phyloP scores from a whole-genome alignment of 2,329 filamentous ascomycete genomes.

The Paracoccidioides lutzii region DNA sequence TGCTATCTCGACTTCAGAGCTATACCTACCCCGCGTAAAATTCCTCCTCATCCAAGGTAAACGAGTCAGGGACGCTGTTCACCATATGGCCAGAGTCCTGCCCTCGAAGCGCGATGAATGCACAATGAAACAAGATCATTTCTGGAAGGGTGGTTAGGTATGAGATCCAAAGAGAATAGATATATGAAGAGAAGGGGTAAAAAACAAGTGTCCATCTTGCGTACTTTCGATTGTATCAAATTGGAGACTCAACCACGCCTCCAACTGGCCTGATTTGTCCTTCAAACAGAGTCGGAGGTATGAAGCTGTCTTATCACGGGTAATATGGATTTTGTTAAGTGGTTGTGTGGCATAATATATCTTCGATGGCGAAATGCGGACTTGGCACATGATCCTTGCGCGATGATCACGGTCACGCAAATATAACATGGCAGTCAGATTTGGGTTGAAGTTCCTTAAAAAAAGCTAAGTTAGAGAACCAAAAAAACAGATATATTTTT shows the following conservation, averaged over 20 bases:
- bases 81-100: conserved; percentile 37
- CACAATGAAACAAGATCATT: conserved; percentile 46
- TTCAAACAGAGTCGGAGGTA: conserved; percentile 29
- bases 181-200: neutral
- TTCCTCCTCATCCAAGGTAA: conserved; percentile 36
- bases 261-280: conserved; percentile 24
- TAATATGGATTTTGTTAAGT: conserved; percentile 33
- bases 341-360: conserved; percentile 38
- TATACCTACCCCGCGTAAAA: conserved; percentile 37
- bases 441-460: conserved; percentile 33
- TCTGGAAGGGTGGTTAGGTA: conserved; percentile 20
- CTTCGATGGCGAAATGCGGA: conserved; percentile 29
- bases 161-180: neutral
- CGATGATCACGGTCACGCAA: conserved; percentile 39
- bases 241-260: conserved; percentile 42
- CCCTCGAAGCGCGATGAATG: conserved; percentile 44
- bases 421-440: conserved; percentile 39
- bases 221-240: conserved; percentile 44
- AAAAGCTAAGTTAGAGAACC: conserved; percentile 2
- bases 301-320: conserved; percentile 20
- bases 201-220: conserved; percentile 6
- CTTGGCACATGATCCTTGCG: conserved; percentile 41
- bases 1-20: neutral
- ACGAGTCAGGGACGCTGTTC: conserved; percentile 34
- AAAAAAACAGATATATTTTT: neutral